phyloP scores from a whole-genome alignment of 306 rosid species.

The Astragalus membranaceus region DNA sequence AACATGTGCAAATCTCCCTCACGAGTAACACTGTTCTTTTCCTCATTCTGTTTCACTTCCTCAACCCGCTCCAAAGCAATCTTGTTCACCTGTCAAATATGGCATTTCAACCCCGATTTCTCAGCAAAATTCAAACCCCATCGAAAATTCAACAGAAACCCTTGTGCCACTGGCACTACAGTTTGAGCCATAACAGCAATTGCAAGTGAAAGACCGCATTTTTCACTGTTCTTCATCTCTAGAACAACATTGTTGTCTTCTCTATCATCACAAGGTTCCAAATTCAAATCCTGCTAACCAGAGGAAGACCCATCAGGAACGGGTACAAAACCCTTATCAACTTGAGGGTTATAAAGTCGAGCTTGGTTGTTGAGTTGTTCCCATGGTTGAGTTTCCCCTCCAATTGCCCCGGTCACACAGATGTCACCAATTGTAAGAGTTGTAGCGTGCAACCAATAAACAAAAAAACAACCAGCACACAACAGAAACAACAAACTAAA shows the following conservation, averaged over 20 bases:
- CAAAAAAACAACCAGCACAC: too few species aligned
- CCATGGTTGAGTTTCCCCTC: too few species aligned
- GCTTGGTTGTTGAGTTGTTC: too few species aligned
- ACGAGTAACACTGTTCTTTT: neutral
- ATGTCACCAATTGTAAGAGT: too few species aligned
- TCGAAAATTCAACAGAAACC: constrained; percentile 39
- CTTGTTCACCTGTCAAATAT: constrained; percentile 55
- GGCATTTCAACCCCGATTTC: constrained; percentile 42
- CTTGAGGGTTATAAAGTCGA: neutral
- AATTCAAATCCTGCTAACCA: constrained; percentile 64
- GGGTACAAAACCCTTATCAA: constrained; percentile 31
- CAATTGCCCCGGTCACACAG: too few species aligned
- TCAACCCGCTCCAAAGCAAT: constrained; percentile 60
- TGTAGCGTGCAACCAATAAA: too few species aligned
- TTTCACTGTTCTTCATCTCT: constrained; percentile 32
- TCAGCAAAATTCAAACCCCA: constrained; percentile 64
- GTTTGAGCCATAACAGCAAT: constrained; percentile 64
- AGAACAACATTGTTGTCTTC: neutral
- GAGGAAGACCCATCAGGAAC: constrained; percentile 24
- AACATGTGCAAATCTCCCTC: constrained; percentile 42
- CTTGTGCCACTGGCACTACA: constrained; percentile 45
- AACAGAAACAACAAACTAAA: too few species aligned
- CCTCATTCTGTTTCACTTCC: constrained; percentile 31
- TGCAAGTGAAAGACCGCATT: constrained; percentile 34
- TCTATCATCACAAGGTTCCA: constrained; percentile 45